These are phyloP conservation scores for Aristolochia californica DNA, from an alignment of 164 flowering plant genomes.

Conservation along the genomic window DNA sequence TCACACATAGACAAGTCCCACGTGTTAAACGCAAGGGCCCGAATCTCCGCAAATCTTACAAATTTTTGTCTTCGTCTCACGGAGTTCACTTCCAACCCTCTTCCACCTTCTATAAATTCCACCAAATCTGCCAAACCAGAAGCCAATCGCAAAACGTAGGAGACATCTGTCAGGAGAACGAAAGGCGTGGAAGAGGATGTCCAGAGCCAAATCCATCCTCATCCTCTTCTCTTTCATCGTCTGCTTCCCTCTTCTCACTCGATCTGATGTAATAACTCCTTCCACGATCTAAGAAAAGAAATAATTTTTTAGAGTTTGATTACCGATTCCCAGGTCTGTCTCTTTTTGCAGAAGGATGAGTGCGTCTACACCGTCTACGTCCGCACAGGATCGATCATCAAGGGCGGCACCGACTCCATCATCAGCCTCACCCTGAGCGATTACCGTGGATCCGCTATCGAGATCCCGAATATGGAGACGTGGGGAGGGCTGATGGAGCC, in stretches of 20 bases:
- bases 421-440: conserved; percentile 41
- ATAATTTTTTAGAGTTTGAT: no score
- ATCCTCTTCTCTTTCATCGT: conserved; percentile 7
- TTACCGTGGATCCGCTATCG: conserved; percentile 18
- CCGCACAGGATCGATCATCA: conserved; percentile 56
- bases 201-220: conserved; percentile 5
- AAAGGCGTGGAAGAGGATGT: neutral
- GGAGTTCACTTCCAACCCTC: no score
- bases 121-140: no score
- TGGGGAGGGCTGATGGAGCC: conserved; percentile 89
- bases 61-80: no score
- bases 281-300: no score
- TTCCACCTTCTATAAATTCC: no score
- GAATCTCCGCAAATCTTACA: no score
- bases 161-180: no score
- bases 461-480: conserved; percentile 38
- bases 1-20: no score
- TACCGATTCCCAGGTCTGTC: no score
- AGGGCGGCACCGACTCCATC: conserved; percentile 79
- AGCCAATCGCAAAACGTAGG: no score
- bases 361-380: conserved; percentile 85
- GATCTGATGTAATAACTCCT: neutral
- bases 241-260: neutral
- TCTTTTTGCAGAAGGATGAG: conserved; percentile 15
- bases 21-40: no score